Conservation (phyloP, 495 filamentous ascomycete genomes). For the Hyaloscypha bicolor region DNA sequence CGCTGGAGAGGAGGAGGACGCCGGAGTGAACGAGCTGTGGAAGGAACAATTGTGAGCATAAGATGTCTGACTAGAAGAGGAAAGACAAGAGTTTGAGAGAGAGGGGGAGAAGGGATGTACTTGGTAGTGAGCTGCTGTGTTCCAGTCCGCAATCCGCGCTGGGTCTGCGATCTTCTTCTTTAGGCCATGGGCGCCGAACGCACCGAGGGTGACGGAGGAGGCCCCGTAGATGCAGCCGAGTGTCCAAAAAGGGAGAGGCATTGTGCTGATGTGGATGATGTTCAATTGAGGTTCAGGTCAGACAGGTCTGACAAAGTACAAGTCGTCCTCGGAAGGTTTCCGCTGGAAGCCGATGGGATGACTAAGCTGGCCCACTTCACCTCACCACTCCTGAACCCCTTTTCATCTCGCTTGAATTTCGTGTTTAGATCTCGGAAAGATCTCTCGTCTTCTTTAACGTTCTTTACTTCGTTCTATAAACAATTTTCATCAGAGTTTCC, state of each 20-base stretch:
- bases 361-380: background rate
- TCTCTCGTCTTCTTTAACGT: too few species aligned
- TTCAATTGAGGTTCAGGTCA: background rate
- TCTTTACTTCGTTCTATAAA: too few species aligned
- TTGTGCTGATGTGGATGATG: slow-evolving; percentile 7
- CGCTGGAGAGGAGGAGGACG: slow-evolving; percentile 53
- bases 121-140: slow-evolving; percentile 65
- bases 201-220: slow-evolving; percentile 57
- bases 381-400: background rate
- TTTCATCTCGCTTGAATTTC: background rate
- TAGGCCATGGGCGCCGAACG: slow-evolving; percentile 66
- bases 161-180: slow-evolving; percentile 59
- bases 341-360: background rate
- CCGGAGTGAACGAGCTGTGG: slow-evolving; percentile 58
- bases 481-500: slow-evolving; percentile 16
- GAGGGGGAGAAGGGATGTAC: slow-evolving; percentile 33
- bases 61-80: background rate
- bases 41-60: background rate
- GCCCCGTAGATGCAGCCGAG: slow-evolving; percentile 63
- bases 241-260: slow-evolving; percentile 50
- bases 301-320: background rate
- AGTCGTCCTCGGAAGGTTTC: background rate
- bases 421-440: too few species aligned
- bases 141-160: slow-evolving; percentile 52
- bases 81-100: background rate